Percentiles rank a stretch among this genome's conserved stretches.
phyloP scores from a whole-genome alignment of 768 basidiomycete genomes.

The Tricholomella constricta region DNA sequence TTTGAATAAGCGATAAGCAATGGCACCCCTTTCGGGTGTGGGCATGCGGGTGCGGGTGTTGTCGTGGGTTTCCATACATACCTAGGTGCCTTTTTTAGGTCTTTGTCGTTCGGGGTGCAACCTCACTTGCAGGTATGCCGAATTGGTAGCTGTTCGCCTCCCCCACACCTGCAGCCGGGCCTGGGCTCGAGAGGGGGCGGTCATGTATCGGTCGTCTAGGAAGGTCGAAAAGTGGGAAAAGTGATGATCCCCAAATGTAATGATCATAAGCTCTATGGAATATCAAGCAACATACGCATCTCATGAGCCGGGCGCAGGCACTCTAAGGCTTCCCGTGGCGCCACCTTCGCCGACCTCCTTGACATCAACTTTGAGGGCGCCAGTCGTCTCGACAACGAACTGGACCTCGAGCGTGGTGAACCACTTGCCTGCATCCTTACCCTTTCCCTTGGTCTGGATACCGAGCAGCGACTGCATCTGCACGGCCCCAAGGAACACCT shows the following conservation, averaged over 20 bases:
- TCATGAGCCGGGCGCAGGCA: slow-evolving; percentile 8
- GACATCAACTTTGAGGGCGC: slow-evolving; percentile 39
- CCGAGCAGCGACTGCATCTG: slow-evolving; percentile 44
- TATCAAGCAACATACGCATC: background rate
- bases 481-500: slow-evolving; percentile 47
- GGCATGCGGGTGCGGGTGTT: too few species aligned
- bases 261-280: background rate
- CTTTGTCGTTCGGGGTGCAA: too few species aligned
- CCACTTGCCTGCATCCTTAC: slow-evolving; percentile 45
- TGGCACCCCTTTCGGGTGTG: too few species aligned
- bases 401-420: slow-evolving; percentile 52
- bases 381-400: slow-evolving; percentile 38
- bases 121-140: too few species aligned
- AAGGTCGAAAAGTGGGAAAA: too few species aligned
- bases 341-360: slow-evolving; percentile 36
- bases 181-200: too few species aligned
- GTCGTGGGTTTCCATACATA: too few species aligned
- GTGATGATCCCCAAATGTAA: background rate
- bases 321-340: slow-evolving; percentile 10
- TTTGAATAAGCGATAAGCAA: too few species aligned
- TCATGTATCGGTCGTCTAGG: too few species aligned
- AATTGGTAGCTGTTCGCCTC: too few species aligned
- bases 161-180: too few species aligned
- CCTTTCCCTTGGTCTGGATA: slow-evolving; percentile 40
- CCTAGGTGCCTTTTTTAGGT: too few species aligned